Base-by-base conservation (phyloP, 1,284 basidiomycete genomes). In the Sanguinoderma infundibulare region DNA sequence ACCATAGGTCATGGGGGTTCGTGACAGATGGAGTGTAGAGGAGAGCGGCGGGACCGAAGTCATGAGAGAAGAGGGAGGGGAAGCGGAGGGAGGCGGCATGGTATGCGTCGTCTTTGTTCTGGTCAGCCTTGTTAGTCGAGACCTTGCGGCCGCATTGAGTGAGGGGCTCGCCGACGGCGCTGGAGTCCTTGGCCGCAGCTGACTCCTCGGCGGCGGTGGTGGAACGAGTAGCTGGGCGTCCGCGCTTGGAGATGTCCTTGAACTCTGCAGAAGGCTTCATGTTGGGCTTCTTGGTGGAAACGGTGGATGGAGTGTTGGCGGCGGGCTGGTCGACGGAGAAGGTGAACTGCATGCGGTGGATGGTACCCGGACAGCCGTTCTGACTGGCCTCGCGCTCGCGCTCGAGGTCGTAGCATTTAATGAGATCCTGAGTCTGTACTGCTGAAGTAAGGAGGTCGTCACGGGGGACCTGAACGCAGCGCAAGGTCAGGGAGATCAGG, bases 31-130 rank as follows among this genome's bases (percentile, higher is more conserved):
- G 88, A 39, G 85, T 78, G 68, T 84, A 85, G 61, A 93, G 79
- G n/a, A 92, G 78, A n/a, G 90, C 89, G 44, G 87, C 81, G 9
- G 91, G 90, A 36, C 87, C 87, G 67, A 93, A 92, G 68, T 88
- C 87, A 67, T 76, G 83, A 42, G 83, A 84, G 74, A 93, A 92
- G 5, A 92, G 73, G 34, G 87, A 80, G 0, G 90, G 90, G 71
- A 93, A 91, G 15, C 82, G 85, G 56, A 87, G 79, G 9, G 77
- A 67, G 30, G 69, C 68, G 30, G 64, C 35, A 17, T 66, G 55
- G 77, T n/a, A n/a, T n/a, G n/a, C n/a, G n/a, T n/a, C n/a, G n/a
- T n/a, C n/a, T n/a, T n/a, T n/a, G n/a, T n/a, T n/a, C n/a, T n/a
- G n/a, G n/a, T n/a, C n/a, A n/a, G n/a, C n/a, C n/a, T n/a, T n/a